A percentile compares a stretch with the other conserved stretches of the same genome.
Conservation (phyloP, 2,329 filamentous ascomycete genomes). For the Ambrosiella beaveri region DNA sequence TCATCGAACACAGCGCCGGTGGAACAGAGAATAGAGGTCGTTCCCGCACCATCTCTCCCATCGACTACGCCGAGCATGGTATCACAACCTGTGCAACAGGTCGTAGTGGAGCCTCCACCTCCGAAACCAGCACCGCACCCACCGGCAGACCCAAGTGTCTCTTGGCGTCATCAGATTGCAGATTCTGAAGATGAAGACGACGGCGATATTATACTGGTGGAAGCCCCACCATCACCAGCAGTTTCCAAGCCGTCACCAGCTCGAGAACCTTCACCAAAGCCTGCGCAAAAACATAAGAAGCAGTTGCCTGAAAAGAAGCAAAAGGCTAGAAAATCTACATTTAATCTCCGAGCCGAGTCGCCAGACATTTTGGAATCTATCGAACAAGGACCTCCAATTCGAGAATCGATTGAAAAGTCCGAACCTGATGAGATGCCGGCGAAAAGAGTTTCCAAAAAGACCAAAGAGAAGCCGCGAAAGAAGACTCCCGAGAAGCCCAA, state of each 20-base stretch:
- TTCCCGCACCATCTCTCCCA: neutral
- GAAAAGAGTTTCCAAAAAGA: neutral
- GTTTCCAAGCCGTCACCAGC: no score
- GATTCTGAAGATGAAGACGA: conserved; percentile 11
- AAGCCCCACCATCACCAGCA: neutral
- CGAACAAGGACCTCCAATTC: neutral
- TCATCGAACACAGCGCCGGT: neutral
- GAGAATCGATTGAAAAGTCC: neutral
- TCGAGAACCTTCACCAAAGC: no score
- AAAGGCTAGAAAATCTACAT: conserved; percentile 2
- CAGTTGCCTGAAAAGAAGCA: conserved; percentile 4
- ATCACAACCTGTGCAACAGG: no score
- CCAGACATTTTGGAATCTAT: neutral
- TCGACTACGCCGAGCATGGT: no score
- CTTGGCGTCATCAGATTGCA: conserved; percentile 3
- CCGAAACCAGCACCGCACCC: no score
- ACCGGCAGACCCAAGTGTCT: no score
- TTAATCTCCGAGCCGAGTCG: neutral
- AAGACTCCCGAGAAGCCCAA: conserved; percentile 4
- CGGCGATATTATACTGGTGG: conserved; percentile 1
- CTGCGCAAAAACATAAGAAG: neutral
- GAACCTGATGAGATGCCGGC: neutral
- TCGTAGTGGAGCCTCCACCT: no score
- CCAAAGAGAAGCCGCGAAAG: neutral
- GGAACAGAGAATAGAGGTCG: neutral